These are phyloP conservation scores for Candida golubevii DNA, from an alignment of 805 yeast species.

Conservation along the genomic window DNA sequence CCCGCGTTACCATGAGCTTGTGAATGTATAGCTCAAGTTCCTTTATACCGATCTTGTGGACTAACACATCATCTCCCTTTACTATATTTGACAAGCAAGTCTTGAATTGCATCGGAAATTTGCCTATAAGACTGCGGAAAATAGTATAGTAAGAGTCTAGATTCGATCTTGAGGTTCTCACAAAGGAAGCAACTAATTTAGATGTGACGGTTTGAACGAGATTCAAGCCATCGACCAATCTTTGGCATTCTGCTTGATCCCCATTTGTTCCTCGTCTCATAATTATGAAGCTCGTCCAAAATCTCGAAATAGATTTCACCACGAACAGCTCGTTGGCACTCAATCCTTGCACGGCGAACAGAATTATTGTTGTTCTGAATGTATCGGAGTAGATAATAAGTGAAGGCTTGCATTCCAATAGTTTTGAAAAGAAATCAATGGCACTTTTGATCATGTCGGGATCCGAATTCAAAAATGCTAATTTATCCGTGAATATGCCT, in stretches of 20 bases:
- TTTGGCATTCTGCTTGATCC: constrained; percentile 34
- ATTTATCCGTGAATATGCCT: constrained; percentile 33
- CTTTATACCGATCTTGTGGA: constrained; percentile 21
- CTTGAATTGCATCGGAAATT: constrained; percentile 46
- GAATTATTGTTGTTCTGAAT: constrained; percentile 21
- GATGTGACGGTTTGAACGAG: constrained; percentile 25
- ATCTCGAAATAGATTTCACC: constrained; percentile 46
- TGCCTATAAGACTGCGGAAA: constrained; percentile 43
- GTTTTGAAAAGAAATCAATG: constrained; percentile 46
- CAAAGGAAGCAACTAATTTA: constrained; percentile 30
- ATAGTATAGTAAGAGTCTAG: constrained; percentile 54
- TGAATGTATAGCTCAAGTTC: constrained; percentile 43
- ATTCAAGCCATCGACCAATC: constrained; percentile 13
- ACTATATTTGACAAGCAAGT: constrained; percentile 9
- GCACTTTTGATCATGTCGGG: constrained; percentile 56
- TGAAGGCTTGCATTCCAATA: constrained; percentile 47
- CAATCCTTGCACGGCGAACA: constrained; percentile 37
- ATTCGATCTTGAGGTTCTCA: constrained; percentile 52
- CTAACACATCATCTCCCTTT: not conserved
- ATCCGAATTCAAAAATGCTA: constrained; percentile 41
- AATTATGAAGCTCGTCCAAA: constrained; percentile 50
- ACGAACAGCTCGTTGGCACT: constrained; percentile 51
- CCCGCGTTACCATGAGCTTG: constrained; percentile 59
- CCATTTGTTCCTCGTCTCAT: constrained; percentile 43
- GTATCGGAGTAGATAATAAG: constrained; percentile 35